These are phyloP conservation scores for Trypanosoma grayi DNA, from an alignment of 208 protist genomes.

Conservation along the genomic window DNA sequence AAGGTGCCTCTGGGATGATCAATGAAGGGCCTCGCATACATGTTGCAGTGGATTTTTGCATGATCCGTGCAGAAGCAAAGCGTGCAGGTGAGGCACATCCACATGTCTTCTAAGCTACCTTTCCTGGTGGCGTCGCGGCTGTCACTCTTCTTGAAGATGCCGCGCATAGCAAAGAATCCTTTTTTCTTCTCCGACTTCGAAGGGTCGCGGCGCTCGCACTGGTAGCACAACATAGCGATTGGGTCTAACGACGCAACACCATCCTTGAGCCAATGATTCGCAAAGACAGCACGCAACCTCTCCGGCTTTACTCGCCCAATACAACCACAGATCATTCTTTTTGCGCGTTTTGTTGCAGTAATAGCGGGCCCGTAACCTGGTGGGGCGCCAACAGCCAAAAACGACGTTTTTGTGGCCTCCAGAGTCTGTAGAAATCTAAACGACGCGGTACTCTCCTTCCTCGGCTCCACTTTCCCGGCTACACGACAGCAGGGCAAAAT, in stretches of 20 bases:
- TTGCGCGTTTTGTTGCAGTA: background rate
- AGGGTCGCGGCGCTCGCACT: background rate
- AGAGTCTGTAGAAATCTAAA: no score
- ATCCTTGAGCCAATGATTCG: background rate
- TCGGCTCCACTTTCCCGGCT: no score
- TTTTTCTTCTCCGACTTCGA: background rate
- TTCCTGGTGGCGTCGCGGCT: background rate
- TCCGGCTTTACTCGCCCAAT: background rate
- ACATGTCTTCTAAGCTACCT: conserved; percentile 34
- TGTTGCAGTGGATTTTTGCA: conserved; percentile 46
- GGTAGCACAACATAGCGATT: background rate
- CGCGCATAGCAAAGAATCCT: background rate
- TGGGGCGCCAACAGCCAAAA: no score
- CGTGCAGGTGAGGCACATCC: conserved; percentile 68
- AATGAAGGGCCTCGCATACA: background rate
- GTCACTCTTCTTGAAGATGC: background rate
- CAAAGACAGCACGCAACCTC: background rate
- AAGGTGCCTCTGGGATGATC: conserved; percentile 4
- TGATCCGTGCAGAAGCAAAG: conserved; percentile 70
- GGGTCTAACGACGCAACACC: background rate
- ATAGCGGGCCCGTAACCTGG: no score
- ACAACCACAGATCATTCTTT: conserved; percentile 9
- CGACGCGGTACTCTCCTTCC: background rate
- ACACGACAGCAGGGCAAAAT: no score
- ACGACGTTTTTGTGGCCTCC: no score